Conservation (phyloP, 495 filamentous ascomycete genomes). For the Neurospora tetraspora region DNA sequence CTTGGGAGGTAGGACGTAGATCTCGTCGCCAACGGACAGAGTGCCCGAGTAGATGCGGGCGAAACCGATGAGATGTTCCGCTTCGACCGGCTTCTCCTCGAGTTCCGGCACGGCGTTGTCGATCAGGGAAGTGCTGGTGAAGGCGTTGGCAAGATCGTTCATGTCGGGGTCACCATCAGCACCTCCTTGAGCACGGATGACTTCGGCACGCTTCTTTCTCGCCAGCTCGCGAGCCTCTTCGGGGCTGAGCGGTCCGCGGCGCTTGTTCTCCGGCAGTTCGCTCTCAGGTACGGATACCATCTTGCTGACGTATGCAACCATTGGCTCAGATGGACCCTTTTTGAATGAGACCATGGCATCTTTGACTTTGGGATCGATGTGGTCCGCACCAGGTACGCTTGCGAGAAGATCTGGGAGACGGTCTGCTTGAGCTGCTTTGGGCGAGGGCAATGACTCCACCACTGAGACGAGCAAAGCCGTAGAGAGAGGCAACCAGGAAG, state of each 20-base stretch:
- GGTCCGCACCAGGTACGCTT: slow-evolving; percentile 65
- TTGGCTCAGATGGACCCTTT: slow-evolving; percentile 54
- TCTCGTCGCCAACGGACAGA: slow-evolving; percentile 74
- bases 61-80: slow-evolving; percentile 89
- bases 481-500: slow-evolving; percentile 85
- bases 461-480: slow-evolving; percentile 88
- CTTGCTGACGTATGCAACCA: slow-evolving; percentile 95
- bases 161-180: slow-evolving; percentile 14
- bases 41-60: slow-evolving; percentile 88
- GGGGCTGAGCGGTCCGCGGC: slow-evolving; percentile 63
- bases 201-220: slow-evolving; percentile 78
- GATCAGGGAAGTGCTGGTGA: slow-evolving; percentile 35
- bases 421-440: slow-evolving; percentile 69
- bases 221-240: slow-evolving; percentile 85
- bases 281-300: slow-evolving; percentile 93
- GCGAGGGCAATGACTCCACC: slow-evolving; percentile 85
- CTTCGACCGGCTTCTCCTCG: slow-evolving; percentile 51
- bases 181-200: slow-evolving; percentile 58
- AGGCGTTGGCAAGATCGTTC: slow-evolving; percentile 21
- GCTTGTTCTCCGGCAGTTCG: slow-evolving; percentile 73
- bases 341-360: slow-evolving; percentile 77
- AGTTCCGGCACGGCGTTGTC: slow-evolving; percentile 35
- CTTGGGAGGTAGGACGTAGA: slow-evolving; percentile 88
- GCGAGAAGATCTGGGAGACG: slow-evolving; percentile 70
- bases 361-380: slow-evolving; percentile 56